Base-by-base conservation (phyloP, 345 rosid genomes). In the Limnanthes douglasii region DNA sequence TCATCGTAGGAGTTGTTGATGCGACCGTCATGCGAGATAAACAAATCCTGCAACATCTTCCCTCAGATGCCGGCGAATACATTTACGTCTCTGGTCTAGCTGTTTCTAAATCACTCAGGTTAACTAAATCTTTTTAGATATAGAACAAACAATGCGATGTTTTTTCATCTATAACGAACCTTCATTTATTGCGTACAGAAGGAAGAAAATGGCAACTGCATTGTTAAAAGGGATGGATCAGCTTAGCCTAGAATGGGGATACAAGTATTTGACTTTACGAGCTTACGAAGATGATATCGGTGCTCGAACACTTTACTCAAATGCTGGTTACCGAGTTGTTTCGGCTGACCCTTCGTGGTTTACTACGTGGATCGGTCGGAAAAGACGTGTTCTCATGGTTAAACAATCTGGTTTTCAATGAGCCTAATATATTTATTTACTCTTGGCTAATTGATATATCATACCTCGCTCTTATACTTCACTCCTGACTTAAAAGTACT, bases 11-110 rank as follows among this genome's bases (percentile, higher is more conserved):
- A 8, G 65, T 73, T 4, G 97, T 78, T 33, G 95, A 88, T 38
- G 68, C 66, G 39, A 79, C 95, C 13, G 86, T 55, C 16, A 42
- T 43, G n/a, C 64, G 70, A 22, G 93, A 83, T 39, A 29, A 32
- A 14, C 51, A 44, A 25, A 84, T 83, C 5, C 68, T 83, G 25
- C 47, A 25, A 2, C 75, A 73, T 48, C 70, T 72, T 17, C 50
- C 35, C 0, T n/a, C n/a, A n/a, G 78, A 69, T 11, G 75, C 65
- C 0, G 71, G 69, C 4, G 95, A 83, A 26, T 88, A 81, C 29
- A 76, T 88, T 14, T 88, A 88, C 23, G 59, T 88, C 4, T 88
- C 97, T 1, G 93, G 95, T 3, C 75, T 83, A 1, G 97, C 94
- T 1, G 93, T 86, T 26, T 60, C 75, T 4, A 50, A 54, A 43